Evolutionary conservation across 2,329 filamentous ascomycete genomes (phyloP).

Genomic region (Ilyonectria destructans): DNA sequence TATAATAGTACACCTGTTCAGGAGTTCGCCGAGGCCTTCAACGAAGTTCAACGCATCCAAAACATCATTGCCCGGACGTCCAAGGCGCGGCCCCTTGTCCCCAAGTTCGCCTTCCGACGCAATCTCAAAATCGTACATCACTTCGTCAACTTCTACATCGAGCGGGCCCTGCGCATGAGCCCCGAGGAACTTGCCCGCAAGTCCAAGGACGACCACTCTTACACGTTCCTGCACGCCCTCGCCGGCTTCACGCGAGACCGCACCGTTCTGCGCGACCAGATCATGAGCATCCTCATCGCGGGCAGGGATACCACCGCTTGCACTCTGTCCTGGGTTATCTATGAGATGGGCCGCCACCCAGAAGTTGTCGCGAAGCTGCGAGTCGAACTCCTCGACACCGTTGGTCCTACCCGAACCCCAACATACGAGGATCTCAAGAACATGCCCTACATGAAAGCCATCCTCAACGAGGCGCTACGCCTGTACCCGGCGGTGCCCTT

Average conservation of each 20-base stretch:
- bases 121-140: constrained; percentile 80
- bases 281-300: constrained; percentile 86
- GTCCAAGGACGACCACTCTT: constrained; percentile 79
- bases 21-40: constrained; percentile 86
- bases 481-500: constrained; percentile 85
- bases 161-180: constrained; percentile 78
- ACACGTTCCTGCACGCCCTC: constrained; percentile 91
- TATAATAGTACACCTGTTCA: constrained; percentile 68
- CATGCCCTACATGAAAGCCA: constrained; percentile 86
- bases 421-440: constrained; percentile 88
- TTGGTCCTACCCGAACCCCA: constrained; percentile 75
- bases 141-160: constrained; percentile 86
- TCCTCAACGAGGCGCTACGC: constrained; percentile 84
- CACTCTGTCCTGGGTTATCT: constrained; percentile 86
- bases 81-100: constrained; percentile 75
- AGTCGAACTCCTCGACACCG: constrained; percentile 77
- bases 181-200: constrained; percentile 81
- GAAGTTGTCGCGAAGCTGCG: constrained; percentile 78
- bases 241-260: constrained; percentile 83
- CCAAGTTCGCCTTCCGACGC: constrained; percentile 74
- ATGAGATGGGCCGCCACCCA: constrained; percentile 84
- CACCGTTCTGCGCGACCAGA: constrained; percentile 85
- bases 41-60: constrained; percentile 83
- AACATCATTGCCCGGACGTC: constrained; percentile 77
- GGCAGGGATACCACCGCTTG: constrained; percentile 90